Evolutionary conservation across 2,329 filamentous ascomycete species (phyloP).

Genomic region (Clathrospora elynae): DNA sequence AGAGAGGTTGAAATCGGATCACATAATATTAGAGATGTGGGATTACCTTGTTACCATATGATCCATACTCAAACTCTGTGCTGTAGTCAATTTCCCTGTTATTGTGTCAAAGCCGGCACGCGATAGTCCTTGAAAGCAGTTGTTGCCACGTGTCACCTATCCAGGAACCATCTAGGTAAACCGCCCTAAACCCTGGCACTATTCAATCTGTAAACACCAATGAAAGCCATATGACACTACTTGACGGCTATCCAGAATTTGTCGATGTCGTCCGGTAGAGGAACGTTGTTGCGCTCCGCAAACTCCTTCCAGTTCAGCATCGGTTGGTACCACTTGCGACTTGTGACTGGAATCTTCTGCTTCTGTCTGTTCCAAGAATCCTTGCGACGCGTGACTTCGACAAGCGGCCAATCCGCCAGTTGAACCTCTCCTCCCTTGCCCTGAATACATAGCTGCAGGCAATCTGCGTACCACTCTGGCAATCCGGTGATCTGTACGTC

Average conservation of each 20-base stretch:
- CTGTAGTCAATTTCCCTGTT: too few relatives aligned
- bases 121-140: too few relatives aligned
- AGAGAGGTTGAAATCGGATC: too few relatives aligned
- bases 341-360: constrained; percentile 10
- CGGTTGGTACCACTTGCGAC: constrained; percentile 28
- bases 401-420: constrained; percentile 24
- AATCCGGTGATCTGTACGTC: constrained; percentile 21
- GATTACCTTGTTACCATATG: too few relatives aligned
- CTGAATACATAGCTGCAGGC: constrained; percentile 27
- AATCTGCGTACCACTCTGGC: constrained; percentile 27
- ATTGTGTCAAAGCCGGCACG: too few relatives aligned
- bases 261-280: constrained; percentile 13
- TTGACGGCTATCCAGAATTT: constrained; percentile 2
- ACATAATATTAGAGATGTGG: too few relatives aligned
- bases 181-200: too few relatives aligned
- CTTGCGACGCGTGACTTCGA: constrained; percentile 10
- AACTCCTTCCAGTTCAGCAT: constrained; percentile 31
- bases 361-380: background rate
- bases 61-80: too few relatives aligned
- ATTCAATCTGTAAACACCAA: too few relatives aligned
- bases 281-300: constrained; percentile 26
- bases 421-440: constrained; percentile 26
- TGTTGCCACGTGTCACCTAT: too few relatives aligned
- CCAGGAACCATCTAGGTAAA: too few relatives aligned
- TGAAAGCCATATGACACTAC: background rate